Evolutionary conservation across 2,329 filamentous ascomycete genomes (phyloP), one percentile per base, ranked within the genome.

Genomic region (Botryotinia convoluta): DNA sequence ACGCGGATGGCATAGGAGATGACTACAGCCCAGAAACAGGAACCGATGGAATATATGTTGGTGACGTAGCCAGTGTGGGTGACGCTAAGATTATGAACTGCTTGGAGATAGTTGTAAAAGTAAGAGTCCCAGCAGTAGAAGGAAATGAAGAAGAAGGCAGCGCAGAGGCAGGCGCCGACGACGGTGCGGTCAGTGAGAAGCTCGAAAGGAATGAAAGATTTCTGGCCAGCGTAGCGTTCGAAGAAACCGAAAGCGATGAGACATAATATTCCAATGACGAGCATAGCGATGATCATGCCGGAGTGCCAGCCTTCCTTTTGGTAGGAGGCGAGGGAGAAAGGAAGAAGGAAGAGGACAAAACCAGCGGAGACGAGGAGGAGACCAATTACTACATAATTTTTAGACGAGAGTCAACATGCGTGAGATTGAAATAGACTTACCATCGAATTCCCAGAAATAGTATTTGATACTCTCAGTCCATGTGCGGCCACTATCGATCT

Each of bases 321-420:
- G 71, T 77, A 79, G 3, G 82, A 81, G 71, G 83, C 83, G 32
- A 94, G 84, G 26, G 85, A 90, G 80, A 94, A 89, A 0, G 92
- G 90, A 12, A 94, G 86, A n/a, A 94, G 83, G 78, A 94, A 89
- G 18, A 93, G 82, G 0, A 87, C 84, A 76, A 92, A 86, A 1
- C 90, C 91, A 1, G 82, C 84, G 16, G 87, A 85, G 74, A 92
- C 84, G 4, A 93, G 82, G 26, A 92, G 72, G 37, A 91, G 84
- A 26, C 91, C 91, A 29, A 89, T 72, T 2, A 89, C 83, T 79
- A 37, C 32, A 29, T 8, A 14, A n/a, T 37, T 35, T 10, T 65
- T 4, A 75, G 39, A 61, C 29, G 9, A n/a, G 29, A 29, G 32
- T 62, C 29, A 64, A 39, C 22, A 61, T 42, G 8, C 48, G 22